These are phyloP conservation scores for Carallia pectinifolia DNA, from an alignment of 345 rosid species.

Conservation along the genomic window DNA sequence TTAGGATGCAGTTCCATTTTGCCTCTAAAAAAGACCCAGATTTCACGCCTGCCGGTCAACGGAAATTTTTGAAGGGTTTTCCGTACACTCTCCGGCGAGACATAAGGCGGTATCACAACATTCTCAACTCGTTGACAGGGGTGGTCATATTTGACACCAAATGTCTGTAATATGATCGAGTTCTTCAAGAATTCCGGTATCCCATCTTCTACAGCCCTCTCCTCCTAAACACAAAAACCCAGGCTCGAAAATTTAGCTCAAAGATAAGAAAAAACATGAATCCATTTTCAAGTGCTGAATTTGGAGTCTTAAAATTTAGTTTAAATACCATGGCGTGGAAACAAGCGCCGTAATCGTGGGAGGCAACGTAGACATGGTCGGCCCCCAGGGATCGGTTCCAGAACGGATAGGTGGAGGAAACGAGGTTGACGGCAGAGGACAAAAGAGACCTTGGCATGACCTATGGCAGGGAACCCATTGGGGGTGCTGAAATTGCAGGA, in stretches of 20 bases:
- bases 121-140: constrained; percentile 84
- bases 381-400: constrained; percentile 84
- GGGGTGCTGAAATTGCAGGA: constrained; percentile 87
- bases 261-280: not conserved
- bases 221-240: constrained; percentile 47
- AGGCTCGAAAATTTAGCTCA: not conserved
- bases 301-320: not conserved
- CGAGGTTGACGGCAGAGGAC: constrained; percentile 56
- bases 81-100: constrained; percentile 58
- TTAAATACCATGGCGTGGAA: constrained; percentile 78
- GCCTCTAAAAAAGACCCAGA: constrained; percentile 86
- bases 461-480: constrained; percentile 91
- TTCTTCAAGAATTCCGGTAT: constrained; percentile 81
- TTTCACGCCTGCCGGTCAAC: constrained; percentile 55
- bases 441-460: constrained; percentile 77
- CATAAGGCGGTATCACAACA: constrained; percentile 89
- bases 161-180: constrained; percentile 82
- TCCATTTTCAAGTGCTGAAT: not conserved
- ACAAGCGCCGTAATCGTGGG: constrained; percentile 94
- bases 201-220: constrained; percentile 72
- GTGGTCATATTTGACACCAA: constrained; percentile 78
- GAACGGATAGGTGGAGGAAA: constrained; percentile 56
- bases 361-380: constrained; percentile 89
- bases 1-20: constrained; percentile 98
- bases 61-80: constrained; percentile 44